Evolutionary conservation across 75 land plant species (phyloP).

Genomic region (Pseudotsuga menziesii): DNA sequence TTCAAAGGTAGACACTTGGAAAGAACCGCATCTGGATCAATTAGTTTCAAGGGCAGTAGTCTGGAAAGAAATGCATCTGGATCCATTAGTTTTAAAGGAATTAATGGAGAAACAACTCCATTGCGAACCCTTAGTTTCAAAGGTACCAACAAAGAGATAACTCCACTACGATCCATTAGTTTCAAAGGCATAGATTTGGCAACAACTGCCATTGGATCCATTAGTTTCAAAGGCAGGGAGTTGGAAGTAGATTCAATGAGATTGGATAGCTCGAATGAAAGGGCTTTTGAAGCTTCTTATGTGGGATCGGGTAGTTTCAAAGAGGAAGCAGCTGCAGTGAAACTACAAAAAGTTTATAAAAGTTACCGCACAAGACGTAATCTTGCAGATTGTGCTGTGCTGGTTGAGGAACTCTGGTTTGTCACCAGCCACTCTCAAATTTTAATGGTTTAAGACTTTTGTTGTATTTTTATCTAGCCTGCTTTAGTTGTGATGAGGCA

Average conservation of each 20-base stretch:
- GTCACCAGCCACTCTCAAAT: slow-evolving; percentile 1
- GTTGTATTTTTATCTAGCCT: neutral
- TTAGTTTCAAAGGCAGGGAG: slow-evolving; percentile 12
- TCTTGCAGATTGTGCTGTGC: slow-evolving; percentile 90
- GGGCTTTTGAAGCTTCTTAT: slow-evolving; percentile 15
- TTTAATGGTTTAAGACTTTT: neutral
- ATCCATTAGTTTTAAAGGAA: slow-evolving; percentile 15
- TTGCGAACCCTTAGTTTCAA: slow-evolving; percentile 8
- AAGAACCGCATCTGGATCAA: slow-evolving; percentile 11
- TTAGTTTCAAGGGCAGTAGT: slow-evolving; percentile 15
- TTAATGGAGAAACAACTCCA: neutral
- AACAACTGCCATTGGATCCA: neutral
- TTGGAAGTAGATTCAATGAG: neutral
- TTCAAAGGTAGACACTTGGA: neutral
- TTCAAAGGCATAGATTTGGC: neutral
- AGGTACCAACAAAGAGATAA: neutral
- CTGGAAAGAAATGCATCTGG: slow-evolving; percentile 1
- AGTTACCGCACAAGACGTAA: slow-evolving; percentile 81
- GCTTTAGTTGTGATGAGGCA: neutral
- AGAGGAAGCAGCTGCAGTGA: slow-evolving; percentile 73
- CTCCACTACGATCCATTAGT: neutral
- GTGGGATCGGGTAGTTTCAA: slow-evolving; percentile 15
- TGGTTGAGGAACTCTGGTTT: slow-evolving; percentile 68
- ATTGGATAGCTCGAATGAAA: neutral
- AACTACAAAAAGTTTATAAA: slow-evolving; percentile 77